Conservation (phyloP, 164 flowering plant genomes). For the Tetracentron sinense region DNA sequence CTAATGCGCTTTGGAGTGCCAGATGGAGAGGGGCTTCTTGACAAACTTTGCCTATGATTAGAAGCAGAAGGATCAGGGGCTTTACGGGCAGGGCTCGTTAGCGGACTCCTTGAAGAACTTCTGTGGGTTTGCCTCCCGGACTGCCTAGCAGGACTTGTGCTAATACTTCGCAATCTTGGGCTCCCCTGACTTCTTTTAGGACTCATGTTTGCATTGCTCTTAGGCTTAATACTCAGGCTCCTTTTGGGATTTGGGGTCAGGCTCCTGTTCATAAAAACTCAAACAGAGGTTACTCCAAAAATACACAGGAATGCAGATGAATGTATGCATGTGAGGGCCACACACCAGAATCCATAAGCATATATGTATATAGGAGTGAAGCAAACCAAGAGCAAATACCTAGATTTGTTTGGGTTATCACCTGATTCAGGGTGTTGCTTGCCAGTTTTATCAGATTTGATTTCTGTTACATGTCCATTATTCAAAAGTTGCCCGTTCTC, state of each 20-base stretch:
- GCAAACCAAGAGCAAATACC: conserved; percentile 33
- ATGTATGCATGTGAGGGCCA: neutral
- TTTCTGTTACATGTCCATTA: conserved; percentile 36
- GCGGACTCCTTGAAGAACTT: conserved; percentile 32
- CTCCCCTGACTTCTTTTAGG: conserved; percentile 28
- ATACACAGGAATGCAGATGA: neutral
- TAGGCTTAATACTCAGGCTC: conserved; percentile 17
- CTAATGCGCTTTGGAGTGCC: conserved; percentile 64
- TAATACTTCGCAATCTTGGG: conserved; percentile 22
- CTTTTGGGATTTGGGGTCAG: conserved; percentile 31
- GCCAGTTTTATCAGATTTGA: conserved; percentile 21
- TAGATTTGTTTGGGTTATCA: conserved; percentile 39
- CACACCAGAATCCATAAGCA: neutral
- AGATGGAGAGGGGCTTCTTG: conserved; percentile 41
- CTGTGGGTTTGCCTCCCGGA: conserved; percentile 16
- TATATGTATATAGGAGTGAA: neutral
- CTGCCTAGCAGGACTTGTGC: conserved; percentile 27
- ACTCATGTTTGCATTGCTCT: conserved; percentile 35
- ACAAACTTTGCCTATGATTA: conserved; percentile 23
- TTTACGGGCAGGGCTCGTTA: conserved; percentile 32
- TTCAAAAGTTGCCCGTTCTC: conserved; percentile 27
- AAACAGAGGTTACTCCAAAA: conserved; percentile 4
- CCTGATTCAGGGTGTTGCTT: conserved; percentile 21
- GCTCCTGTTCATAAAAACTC: conserved; percentile 34
- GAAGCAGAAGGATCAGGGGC: conserved; percentile 30